These are phyloP conservation scores for Guadua angustifolia DNA, from an alignment of 176 grass and related monocot genomes.

Conservation along the genomic window DNA sequence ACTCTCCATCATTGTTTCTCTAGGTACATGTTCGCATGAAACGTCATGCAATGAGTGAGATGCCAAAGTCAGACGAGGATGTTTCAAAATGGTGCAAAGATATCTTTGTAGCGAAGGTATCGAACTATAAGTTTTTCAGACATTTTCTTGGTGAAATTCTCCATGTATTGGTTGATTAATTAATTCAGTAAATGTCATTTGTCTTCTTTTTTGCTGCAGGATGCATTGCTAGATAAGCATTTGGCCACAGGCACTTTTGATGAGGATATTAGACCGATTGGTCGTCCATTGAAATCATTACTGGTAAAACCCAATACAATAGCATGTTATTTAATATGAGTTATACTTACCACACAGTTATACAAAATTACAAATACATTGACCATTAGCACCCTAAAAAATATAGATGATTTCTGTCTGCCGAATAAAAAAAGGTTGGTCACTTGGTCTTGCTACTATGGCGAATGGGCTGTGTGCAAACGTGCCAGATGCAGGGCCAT, in stretches of 20 bases:
- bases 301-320: slow-evolving; percentile 57
- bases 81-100: slow-evolving; percentile 91
- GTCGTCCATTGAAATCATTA: slow-evolving; percentile 84
- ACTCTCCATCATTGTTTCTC: background rate
- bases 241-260: slow-evolving; percentile 74
- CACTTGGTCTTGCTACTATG: background rate
- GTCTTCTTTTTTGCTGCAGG: slow-evolving; percentile 50
- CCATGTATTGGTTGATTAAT: background rate
- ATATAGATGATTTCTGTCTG: background rate
- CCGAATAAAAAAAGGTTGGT: background rate
- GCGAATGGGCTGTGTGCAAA: background rate
- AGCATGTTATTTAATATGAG: background rate
- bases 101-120: slow-evolving; percentile 85
- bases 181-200: slow-evolving; percentile 26
- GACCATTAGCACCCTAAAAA: background rate
- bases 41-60: slow-evolving; percentile 73
- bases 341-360: background rate
- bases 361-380: background rate
- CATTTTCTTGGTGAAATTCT: background rate
- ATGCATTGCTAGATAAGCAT: slow-evolving; percentile 84
- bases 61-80: slow-evolving; percentile 80
- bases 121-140: slow-evolving; percentile 18
- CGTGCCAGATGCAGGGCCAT: background rate
- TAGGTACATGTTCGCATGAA: slow-evolving; percentile 97
- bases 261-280: slow-evolving; percentile 74